phyloP scores from a whole-genome alignment of 352 stramenopile genomes.

The Phytophthora sansomeana region DNA sequence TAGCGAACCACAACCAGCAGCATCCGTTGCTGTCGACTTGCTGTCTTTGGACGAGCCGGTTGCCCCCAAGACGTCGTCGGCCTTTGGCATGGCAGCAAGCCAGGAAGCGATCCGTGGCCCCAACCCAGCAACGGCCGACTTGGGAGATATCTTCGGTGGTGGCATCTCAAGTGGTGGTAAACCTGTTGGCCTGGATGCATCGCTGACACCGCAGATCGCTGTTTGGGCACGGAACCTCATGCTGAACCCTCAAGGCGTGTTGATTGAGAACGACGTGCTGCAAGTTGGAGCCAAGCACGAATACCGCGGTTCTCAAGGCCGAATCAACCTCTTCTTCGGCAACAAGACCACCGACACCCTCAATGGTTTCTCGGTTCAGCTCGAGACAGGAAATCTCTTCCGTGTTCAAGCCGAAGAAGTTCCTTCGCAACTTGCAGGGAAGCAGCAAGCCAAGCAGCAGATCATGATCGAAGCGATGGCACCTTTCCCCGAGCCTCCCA shows the following conservation, averaged over 20 bases:
- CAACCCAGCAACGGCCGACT: slow-evolving; percentile 57
- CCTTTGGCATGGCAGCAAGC: slow-evolving; percentile 17
- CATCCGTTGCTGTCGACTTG: slow-evolving; percentile 46
- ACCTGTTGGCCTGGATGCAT: slow-evolving; percentile 50
- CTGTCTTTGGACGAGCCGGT: slow-evolving; percentile 57
- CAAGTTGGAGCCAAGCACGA: slow-evolving; percentile 97
- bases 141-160: slow-evolving; percentile 61
- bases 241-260: slow-evolving; percentile 91
- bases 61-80: slow-evolving; percentile 30
- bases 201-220: slow-evolving; percentile 53
- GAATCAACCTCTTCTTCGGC: slow-evolving; percentile 96
- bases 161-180: slow-evolving; percentile 28
- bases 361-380: slow-evolving; percentile 83
- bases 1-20: slow-evolving; percentile 15
- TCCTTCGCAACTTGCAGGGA: slow-evolving; percentile 74
- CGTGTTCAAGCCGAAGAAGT: slow-evolving; percentile 77
- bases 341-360: slow-evolving; percentile 91
- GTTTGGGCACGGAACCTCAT: slow-evolving; percentile 89
- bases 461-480: slow-evolving; percentile 94
- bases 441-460: slow-evolving; percentile 94
- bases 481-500: slow-evolving; percentile 91
- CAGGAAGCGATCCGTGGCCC: slow-evolving; percentile 54
- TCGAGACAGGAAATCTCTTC: slow-evolving; percentile 60
- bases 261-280: slow-evolving; percentile 93
- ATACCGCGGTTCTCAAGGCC: slow-evolving; percentile 93